These are phyloP conservation scores for Ophiorrhiza pumila DNA, from an alignment of 257 asterid species.

Conservation along the genomic window DNA sequence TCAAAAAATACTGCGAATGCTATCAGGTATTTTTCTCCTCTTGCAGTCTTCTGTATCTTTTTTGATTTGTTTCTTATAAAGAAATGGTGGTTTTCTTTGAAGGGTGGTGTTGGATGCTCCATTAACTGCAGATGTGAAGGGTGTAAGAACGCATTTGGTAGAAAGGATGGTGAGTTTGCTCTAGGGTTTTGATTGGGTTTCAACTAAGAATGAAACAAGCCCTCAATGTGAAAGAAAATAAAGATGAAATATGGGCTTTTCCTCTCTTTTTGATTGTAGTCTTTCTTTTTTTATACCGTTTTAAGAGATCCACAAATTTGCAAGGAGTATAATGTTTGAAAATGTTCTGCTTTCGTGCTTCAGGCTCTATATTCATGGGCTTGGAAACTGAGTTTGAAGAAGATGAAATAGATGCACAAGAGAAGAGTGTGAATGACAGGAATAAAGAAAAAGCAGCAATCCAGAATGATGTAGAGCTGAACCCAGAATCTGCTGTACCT, in stretches of 20 bases:
- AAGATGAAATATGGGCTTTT: not conserved
- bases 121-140: constrained; percentile 94
- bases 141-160: constrained; percentile 83
- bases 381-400: constrained; percentile 62
- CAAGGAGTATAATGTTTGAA: constrained; percentile 5
- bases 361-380: constrained; percentile 42
- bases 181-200: not conserved
- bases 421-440: constrained; percentile 33
- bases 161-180: constrained; percentile 71
- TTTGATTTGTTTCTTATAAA: constrained; percentile 29
- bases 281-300: not conserved
- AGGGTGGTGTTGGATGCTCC: constrained; percentile 99
- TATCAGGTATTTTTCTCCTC: constrained; percentile 63
- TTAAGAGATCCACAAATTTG: not conserved
- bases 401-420: constrained; percentile 48
- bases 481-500: constrained; percentile 48
- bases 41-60: not conserved
- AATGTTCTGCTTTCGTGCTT: constrained; percentile 20
- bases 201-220: not conserved
- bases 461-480: constrained; percentile 44
- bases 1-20: constrained; percentile 97
- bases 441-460: constrained; percentile 30
- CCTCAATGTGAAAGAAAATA: not conserved
- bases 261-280: not conserved
- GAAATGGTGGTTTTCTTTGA: constrained; percentile 16